Base-by-base conservation (phyloP, 805 yeast genomes). In the Saturnispora hagleri region DNA sequence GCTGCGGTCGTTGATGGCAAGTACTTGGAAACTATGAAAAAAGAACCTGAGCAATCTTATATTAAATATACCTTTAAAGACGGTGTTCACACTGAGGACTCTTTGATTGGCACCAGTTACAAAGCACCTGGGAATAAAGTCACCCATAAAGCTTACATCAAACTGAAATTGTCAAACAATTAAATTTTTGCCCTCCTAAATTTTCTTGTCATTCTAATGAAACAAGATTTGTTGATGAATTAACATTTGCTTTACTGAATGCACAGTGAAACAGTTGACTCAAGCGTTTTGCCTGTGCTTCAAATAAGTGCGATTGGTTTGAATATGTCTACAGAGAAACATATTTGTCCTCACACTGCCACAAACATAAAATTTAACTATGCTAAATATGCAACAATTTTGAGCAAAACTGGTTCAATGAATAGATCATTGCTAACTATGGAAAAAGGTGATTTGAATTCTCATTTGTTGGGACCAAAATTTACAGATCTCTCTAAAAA, bases 1-100 rank as follows among this genome's bases (percentile, higher is more conserved):
- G 80, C 80, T 2, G 63, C 57, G 13, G 51, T 54, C 1, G 54
- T 70, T 34, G 69, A 66, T 51, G 28, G 62, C 5, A 40, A 42
- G 3, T 53, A 56, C 20, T 42, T 56, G n/a, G 31, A 48, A 13
- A 40, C 22, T 38, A 43, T 47, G 12, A 51, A 46, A 17, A 45
- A 43, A 15, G 47, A 46, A 13, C 38, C 51, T 3, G 42, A 52
- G 10, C 20, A 31, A 20, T 26, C 42, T 4, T 56, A 48, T 48
- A 33, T 53, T 34, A 55, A 51, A 10, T 45, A 51, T 20, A 43
- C 34, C 6, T 34, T 46, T 22, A 27, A 47, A 17, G 46, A 33
- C 4, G 48, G 45, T 8, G 17, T 66, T 17, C 45, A 57, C 2
- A 66, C 67, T 4, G 76, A 73, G 56, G 46, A 50, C 5, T 65